These are phyloP conservation scores for Pontederia paniculata DNA, from an alignment of 176 grass and related monocot species.

Conservation along the genomic window DNA sequence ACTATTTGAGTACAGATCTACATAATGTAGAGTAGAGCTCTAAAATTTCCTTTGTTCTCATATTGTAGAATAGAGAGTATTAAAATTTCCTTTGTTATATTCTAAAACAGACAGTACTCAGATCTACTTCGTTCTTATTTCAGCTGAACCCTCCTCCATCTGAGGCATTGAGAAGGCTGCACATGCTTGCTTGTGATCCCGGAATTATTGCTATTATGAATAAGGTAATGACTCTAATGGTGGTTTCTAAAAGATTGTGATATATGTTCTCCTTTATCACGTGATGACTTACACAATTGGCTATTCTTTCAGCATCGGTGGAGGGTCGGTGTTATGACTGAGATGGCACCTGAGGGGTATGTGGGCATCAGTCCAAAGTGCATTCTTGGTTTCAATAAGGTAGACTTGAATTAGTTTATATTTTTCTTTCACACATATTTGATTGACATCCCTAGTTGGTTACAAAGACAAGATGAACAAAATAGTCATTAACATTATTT, in stretches of 20 bases:
- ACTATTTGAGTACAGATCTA: too few species aligned
- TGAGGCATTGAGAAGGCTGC: constrained; percentile 94
- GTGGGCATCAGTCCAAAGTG: constrained; percentile 88
- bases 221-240: constrained; percentile 68
- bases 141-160: constrained; percentile 77
- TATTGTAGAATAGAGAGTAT: too few species aligned
- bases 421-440: neutral
- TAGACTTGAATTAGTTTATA: constrained; percentile 11
- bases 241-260: constrained; percentile 6
- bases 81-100: too few species aligned
- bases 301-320: constrained; percentile 61
- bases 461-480: neutral
- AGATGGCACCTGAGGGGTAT: constrained; percentile 95
- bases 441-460: neutral
- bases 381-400: constrained; percentile 94
- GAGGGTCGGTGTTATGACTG: constrained; percentile 86
- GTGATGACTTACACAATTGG: constrained; percentile 4
- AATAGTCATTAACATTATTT: constrained; percentile 8
- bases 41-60: too few species aligned
- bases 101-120: too few species aligned
- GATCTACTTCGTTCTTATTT: neutral
- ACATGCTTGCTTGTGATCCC: constrained; percentile 94
- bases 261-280: neutral
- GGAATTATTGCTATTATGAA: constrained; percentile 96
- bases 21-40: too few species aligned